Base-by-base conservation (phyloP, 202 grass and related monocot genomes). In the Schoenoplectus triqueter region DNA sequence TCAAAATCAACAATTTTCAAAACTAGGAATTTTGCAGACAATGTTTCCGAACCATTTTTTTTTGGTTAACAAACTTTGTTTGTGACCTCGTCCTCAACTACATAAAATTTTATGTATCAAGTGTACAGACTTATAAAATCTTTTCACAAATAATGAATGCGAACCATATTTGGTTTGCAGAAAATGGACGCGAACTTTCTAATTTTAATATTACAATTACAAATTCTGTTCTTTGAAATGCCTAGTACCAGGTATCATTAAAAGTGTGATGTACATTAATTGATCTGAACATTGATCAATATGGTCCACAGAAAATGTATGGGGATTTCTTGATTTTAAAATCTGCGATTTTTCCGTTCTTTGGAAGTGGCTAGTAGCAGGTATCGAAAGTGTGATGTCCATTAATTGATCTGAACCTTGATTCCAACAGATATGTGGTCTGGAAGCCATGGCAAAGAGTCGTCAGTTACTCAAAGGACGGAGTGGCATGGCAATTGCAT, bases 401-500 rank as follows among this genome's bases (percentile, higher is more conserved):
- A 82, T 82, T 31, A 51, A 48, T 48, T 66, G 59, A 66, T 1
- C 19, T 69, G 49, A 83, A 54, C 66, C 19, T 52, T 68, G 11
- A 31, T 51, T 68, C 20, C 7, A 55, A 83, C 81, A 83, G 81
- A 68, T 83, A 70, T 95, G 86, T 74, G 96, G 93, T 3, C 93
- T 99, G 13, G 87, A 87, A 66, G 96, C 93, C 52, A 96, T 99
- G 91, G 80, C 90, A 9, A 99, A 95, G 86, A 99, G 96, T 85
- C 88, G 42, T 67, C 88, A 94, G 68, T 89, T 99, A 18, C 89
- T 99, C 2, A 91, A 86, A 0, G 96, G 96, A 31, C 85, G 91
- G 56, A 4, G 77, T 41, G 73, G 87, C 91, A 88, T 85, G 15
- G 93, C 96, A 10, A 60, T 80, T 46, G 76, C 77, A 20, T 87